Percentiles rank a stretch among this genome's conserved stretches.
These are phyloP conservation scores for Calonectria ilicicola DNA, from an alignment of 2,329 filamentous ascomycete species.

Conservation along the genomic window DNA sequence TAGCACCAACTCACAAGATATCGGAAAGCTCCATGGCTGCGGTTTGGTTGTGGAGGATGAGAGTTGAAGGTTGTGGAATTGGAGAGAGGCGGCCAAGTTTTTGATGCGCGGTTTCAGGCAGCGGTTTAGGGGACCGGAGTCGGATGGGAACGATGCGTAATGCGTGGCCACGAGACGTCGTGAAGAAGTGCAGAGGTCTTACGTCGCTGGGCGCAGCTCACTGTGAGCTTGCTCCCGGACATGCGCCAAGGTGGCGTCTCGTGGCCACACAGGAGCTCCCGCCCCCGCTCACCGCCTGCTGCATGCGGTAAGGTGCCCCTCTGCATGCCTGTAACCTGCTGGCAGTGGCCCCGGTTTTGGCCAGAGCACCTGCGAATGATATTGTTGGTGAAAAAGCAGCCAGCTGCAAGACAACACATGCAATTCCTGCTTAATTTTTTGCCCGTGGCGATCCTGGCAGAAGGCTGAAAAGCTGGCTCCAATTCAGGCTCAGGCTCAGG, in stretches of 20 bases:
- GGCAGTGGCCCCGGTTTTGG: constrained; percentile 12
- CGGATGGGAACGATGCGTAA: constrained; percentile 35
- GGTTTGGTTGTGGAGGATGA: constrained; percentile 16
- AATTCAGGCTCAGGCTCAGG: background rate
- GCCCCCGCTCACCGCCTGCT: constrained; percentile 27
- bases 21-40: constrained; percentile 88
- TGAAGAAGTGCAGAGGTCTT: constrained; percentile 38
- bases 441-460: background rate
- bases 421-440: constrained; percentile 12
- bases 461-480: constrained; percentile 33
- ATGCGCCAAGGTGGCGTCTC: constrained; percentile 13
- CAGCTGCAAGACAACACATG: constrained; percentile 24
- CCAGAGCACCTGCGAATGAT: constrained; percentile 27
- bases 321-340: background rate
- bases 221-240: constrained; percentile 23
- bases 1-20: constrained; percentile 76
- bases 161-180: constrained; percentile 37
- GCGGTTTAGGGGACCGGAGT: constrained; percentile 34
- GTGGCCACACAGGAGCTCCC: constrained; percentile 25
- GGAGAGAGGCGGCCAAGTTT: constrained; percentile 16
- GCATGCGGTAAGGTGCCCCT: background rate
- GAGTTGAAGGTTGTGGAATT: constrained; percentile 21
- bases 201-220: constrained; percentile 32
- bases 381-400: constrained; percentile 28
- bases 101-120: constrained; percentile 34